Percentiles rank a stretch among this genome's conserved stretches.
Conservation (phyloP, 176 grass and related monocot species). For the Aechmea fasciata region DNA sequence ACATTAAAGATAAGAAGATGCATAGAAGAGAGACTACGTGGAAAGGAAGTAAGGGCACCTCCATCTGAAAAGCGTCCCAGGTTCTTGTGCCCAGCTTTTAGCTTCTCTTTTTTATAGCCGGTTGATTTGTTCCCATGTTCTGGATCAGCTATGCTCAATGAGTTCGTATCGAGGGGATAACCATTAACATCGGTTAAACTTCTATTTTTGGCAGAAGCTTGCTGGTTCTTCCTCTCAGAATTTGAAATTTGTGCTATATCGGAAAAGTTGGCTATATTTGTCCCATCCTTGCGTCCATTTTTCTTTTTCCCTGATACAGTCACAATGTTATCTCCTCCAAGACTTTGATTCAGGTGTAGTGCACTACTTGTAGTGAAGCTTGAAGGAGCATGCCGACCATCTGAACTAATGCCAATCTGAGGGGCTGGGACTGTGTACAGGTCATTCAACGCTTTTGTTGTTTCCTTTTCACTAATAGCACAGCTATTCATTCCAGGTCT, state of each 20-base stretch:
- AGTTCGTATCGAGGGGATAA: conserved; percentile 27
- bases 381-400: conserved; percentile 37
- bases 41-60: conserved; percentile 38
- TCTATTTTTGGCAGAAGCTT: conserved; percentile 35
- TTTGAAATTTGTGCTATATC: conserved; percentile 34
- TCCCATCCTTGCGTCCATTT: conserved; percentile 25
- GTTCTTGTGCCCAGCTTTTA: conserved; percentile 54
- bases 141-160: conserved; percentile 26
- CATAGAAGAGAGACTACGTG: not conserved
- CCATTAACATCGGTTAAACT: conserved; percentile 31
- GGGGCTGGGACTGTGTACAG: conserved; percentile 50
- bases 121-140: conserved; percentile 37
- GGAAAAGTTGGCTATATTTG: conserved; percentile 26
- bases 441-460: conserved; percentile 73
- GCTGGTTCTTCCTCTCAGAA: conserved; percentile 28
- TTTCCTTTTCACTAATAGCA: conserved; percentile 79
- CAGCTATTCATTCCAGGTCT: conserved; percentile 89
- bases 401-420: conserved; percentile 32
- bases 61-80: conserved; percentile 58
- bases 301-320: conserved; percentile 35
- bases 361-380: conserved; percentile 17
- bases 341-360: conserved; percentile 30
- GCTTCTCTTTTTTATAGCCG: conserved; percentile 46
- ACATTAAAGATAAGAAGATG: conserved; percentile 9
- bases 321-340: conserved; percentile 25